These are phyloP conservation scores for Cryptococcus sp. DNA, from an alignment of 1,284 basidiomycete genomes.

Conservation along the genomic window DNA sequence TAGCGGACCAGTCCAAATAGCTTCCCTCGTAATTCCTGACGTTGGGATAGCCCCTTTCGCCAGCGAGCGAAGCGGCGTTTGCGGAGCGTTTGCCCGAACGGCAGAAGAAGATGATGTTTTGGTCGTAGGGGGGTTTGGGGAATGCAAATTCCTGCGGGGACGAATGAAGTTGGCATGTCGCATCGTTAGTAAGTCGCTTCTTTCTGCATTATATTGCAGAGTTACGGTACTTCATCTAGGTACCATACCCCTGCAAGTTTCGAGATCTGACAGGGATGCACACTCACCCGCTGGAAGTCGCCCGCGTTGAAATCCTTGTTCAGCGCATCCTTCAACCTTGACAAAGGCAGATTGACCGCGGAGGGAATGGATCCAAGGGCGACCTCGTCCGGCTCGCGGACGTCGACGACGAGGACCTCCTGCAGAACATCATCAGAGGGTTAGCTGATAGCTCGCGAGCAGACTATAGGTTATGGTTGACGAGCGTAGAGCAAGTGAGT, in stretches of 20 bases:
- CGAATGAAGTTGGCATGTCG: no score
- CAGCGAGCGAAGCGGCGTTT: conserved; percentile 80
- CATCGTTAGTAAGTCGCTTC: no score
- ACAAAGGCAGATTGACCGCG: conserved; percentile 89
- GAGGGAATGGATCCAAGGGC: conserved; percentile 93
- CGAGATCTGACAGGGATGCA: no score
- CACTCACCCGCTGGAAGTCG: conserved; percentile 62
- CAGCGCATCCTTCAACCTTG: conserved; percentile 71
- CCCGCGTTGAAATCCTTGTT: conserved; percentile 58
- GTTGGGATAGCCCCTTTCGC: conserved; percentile 78
- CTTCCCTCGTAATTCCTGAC: conserved; percentile 89
- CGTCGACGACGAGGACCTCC: conserved; percentile 85
- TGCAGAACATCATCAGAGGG: conserved; percentile 42
- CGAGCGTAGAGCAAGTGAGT: no score
- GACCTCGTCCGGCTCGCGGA: conserved; percentile 91
- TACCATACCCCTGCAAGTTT: not conserved
- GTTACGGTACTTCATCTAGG: no score
- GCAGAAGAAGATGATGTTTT: conserved; percentile 93
- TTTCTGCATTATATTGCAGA: no score
- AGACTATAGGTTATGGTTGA: no score
- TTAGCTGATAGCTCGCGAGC: not conserved
- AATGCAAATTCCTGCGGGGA: conserved; percentile 67
- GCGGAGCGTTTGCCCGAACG: conserved; percentile 83
- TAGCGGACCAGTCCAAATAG: conserved; percentile 87
- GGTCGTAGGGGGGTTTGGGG: conserved; percentile 70